Evolutionary conservation across 2,329 filamentous ascomycete species (phyloP).

Genomic region (Colletotrichum somersetense): DNA sequence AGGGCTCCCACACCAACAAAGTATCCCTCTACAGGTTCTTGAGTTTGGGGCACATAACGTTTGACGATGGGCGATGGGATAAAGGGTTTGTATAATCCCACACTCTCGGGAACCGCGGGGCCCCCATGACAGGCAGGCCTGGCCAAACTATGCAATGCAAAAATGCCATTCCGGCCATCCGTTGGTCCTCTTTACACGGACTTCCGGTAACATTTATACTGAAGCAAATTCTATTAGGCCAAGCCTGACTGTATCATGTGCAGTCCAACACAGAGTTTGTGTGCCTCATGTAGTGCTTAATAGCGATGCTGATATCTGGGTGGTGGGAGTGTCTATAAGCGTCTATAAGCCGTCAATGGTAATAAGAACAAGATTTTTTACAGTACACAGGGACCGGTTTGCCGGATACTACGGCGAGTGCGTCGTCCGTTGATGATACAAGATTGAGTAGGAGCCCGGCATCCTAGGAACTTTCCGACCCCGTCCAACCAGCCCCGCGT

Average conservation of each 20-base stretch:
- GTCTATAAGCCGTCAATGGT: conserved; percentile 33
- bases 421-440: conserved; percentile 28
- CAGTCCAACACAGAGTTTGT: conserved; percentile 22
- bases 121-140: not conserved
- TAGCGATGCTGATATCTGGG: conserved; percentile 29
- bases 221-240: conserved; percentile 34
- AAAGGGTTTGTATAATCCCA: conserved; percentile 19
- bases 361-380: not conserved
- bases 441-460: conserved; percentile 15
- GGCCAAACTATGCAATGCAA: conserved; percentile 13
- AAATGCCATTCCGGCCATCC: conserved; percentile 27
- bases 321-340: conserved; percentile 37
- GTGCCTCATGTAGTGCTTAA: conserved; percentile 2
- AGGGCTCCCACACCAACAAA: conserved; percentile 8
- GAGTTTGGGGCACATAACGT: conserved; percentile 28
- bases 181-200: conserved; percentile 17
- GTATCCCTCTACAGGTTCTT: conserved; percentile 14
- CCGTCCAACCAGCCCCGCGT: conserved; percentile 10
- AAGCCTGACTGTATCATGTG: conserved; percentile 32
- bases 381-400: conserved; percentile 13
- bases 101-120: conserved; percentile 18
- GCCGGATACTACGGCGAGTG: conserved; percentile 25
- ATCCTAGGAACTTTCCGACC: conserved; percentile 21
- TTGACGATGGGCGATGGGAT: conserved; percentile 14
- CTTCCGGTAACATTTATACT: conserved; percentile 29